Evolutionary conservation across 78 protist species (phyloP).

Genomic region (Pigoraptor vietnamica): DNA sequence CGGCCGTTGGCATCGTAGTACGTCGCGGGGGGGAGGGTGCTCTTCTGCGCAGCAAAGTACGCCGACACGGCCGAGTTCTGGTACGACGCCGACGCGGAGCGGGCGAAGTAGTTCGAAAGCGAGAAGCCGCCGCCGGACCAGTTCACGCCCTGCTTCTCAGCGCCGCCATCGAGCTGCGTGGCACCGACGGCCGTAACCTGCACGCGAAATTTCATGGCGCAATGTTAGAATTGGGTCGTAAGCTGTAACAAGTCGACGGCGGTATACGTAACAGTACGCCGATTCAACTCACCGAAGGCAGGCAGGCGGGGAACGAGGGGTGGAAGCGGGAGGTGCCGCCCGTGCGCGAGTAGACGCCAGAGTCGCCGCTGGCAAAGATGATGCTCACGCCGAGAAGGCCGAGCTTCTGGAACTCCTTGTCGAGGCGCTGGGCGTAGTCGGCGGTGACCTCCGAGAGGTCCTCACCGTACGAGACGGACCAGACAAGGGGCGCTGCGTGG

Average conservation of each 20-base stretch:
- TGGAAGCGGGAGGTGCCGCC: neutral
- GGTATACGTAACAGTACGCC: too few species aligned
- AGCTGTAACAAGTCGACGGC: too few species aligned
- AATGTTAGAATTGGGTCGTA: neutral
- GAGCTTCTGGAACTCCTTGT: conserved; percentile 24
- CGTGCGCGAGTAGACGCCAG: conserved; percentile 7
- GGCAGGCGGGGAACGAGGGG: conserved; percentile 16
- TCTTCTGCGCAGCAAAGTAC: neutral
- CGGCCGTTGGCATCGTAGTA: conserved; percentile 28
- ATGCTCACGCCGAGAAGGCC: conserved; percentile 15
- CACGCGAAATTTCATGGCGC: neutral
- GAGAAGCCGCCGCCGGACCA: conserved; percentile 46
- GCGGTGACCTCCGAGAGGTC: neutral
- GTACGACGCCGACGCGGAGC: neutral
- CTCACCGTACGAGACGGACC: conserved; percentile 28
- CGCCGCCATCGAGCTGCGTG: conserved; percentile 9
- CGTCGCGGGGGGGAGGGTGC: conserved; percentile 11
- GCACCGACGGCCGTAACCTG: conserved; percentile 15
- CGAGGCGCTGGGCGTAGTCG: neutral
- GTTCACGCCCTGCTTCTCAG: neutral
- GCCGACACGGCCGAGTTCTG: conserved; percentile 24
- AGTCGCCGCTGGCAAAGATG: conserved; percentile 12
- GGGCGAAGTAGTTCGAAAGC: neutral
- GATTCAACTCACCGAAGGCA: conserved; percentile 3
- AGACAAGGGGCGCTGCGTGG: neutral